Percentiles rank a stretch among this genome's conserved stretches.
Evolutionary conservation across 805 yeast species (phyloP).

Genomic region (Osmozyma mogii): DNA sequence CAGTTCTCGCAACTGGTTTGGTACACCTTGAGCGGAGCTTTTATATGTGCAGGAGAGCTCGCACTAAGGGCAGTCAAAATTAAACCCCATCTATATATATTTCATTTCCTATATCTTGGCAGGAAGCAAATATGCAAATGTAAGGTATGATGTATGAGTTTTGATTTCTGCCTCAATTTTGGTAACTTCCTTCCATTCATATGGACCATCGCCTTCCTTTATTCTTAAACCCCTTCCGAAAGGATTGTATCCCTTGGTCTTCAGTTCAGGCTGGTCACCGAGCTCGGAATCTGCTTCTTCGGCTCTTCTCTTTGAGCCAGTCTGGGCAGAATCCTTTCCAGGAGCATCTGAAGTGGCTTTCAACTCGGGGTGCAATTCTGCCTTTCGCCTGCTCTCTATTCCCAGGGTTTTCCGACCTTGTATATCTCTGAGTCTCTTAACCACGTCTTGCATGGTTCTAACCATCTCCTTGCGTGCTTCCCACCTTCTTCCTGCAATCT

Average conservation of each 20-base stretch:
- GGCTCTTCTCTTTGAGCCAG: slow-evolving; percentile 8
- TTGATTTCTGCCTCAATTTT: slow-evolving; percentile 79
- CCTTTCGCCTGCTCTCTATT: slow-evolving; percentile 45
- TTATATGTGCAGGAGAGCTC: too few species aligned
- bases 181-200: slow-evolving; percentile 78
- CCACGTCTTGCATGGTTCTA: slow-evolving; percentile 66
- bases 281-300: slow-evolving; percentile 6
- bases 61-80: too few species aligned
- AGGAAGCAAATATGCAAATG: slow-evolving; percentile 62
- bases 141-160: slow-evolving; percentile 87
- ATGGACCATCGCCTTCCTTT: slow-evolving; percentile 78
- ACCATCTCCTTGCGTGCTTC: slow-evolving; percentile 89
- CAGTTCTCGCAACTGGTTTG: too few species aligned
- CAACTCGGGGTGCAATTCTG: slow-evolving; percentile 18
- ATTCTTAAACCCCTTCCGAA: slow-evolving; percentile 86
- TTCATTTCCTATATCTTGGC: too few species aligned
- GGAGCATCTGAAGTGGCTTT: slow-evolving; percentile 4
- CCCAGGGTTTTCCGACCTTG: slow-evolving; percentile 61
- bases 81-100: too few species aligned
- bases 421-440: slow-evolving; percentile 73
- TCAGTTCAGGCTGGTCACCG: not conserved
- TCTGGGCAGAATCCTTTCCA: slow-evolving; percentile 13
- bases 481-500: slow-evolving; percentile 75
- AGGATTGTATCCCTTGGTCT: slow-evolving; percentile 62
- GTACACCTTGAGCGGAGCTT: too few species aligned